Evolutionary conservation across 78 protist genomes (phyloP), one percentile per base, ranked within the genome.

Genomic region (Dictyostelium capitatum): DNA sequence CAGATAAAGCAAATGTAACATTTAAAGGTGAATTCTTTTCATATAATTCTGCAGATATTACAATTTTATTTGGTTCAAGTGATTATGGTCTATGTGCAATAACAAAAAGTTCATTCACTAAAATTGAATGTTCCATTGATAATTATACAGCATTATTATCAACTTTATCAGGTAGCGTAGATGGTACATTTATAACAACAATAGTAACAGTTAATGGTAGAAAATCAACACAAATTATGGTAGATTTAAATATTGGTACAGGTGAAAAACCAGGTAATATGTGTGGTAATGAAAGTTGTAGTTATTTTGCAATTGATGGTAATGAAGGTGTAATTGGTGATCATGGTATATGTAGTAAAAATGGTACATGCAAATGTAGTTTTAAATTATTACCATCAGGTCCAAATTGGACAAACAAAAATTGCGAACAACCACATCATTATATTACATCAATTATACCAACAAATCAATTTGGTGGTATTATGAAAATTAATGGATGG

Each of bases 391-490:
- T 37, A 37, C 43, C 43, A 37, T 37, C 43, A 3, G 43, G 43
- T 37, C 43, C 43, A 32, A 32, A 62, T 25, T 6, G 70, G 70
- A 25, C 43, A 37, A 37, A 37, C 43, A 37, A 0, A 25, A 6
- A 7, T 62, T 62, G 70, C 5, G 37, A 23, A 25, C 70, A 25
- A 56, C 28, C 17, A 56, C 6, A 9, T 10, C 70, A 62, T 62
- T 10, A 9, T 23, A 25, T 25, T 28, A 62, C 17, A 10, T 62
- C 41, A 25, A 8, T 62, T 0, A 62, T 62, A 25, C 70, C 70
- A 62, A n/a, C 70, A 28, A 25, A 62, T 62, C 70, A 62, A 62
- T 10, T 23, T 62, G 70, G 70, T 25, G 70, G 70, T 62, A 6
- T 25, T 6, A 11, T 62, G 8, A 11, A 7, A 0, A 25, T 62